phyloP scores from a whole-genome alignment of 1,284 basidiomycete species.

The Leccinum angustisporum region DNA sequence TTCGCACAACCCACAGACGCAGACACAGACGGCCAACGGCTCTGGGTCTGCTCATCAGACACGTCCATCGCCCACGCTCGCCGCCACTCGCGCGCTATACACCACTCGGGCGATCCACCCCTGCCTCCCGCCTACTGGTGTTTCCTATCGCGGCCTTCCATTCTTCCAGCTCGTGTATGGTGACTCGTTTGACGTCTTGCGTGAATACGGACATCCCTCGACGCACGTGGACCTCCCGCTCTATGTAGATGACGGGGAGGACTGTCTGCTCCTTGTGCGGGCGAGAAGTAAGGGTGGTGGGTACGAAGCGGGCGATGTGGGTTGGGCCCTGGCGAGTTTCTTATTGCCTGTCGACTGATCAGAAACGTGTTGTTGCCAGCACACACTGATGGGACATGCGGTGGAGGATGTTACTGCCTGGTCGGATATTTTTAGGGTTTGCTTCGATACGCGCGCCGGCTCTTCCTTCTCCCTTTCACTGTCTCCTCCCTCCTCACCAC shows the following conservation, averaged over 20 bases:
- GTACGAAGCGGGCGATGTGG: slow-evolving; percentile 48
- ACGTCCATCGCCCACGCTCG: slow-evolving; percentile 40
- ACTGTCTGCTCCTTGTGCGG: slow-evolving; percentile 67
- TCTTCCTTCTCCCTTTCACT: slow-evolving; percentile 5
- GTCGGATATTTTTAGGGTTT: slow-evolving; percentile 5
- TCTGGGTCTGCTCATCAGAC: slow-evolving; percentile 19
- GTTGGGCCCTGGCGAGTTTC: slow-evolving; percentile 80
- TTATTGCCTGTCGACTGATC: slow-evolving; percentile 54
- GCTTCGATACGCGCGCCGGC: slow-evolving; percentile 16
- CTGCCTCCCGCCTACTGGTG: slow-evolving; percentile 59
- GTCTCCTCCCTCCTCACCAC: slow-evolving; percentile 3
- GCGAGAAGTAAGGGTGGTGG: slow-evolving; percentile 36
- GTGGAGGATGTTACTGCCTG: slow-evolving; percentile 2
- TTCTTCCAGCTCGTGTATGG: slow-evolving; percentile 67
- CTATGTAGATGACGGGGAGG: slow-evolving; percentile 77
- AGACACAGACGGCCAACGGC: slow-evolving; percentile 15
- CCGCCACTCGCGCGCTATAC: slow-evolving; percentile 53
- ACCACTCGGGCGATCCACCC: slow-evolving; percentile 63
- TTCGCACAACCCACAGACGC: slow-evolving; percentile 11
- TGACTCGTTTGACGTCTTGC: slow-evolving; percentile 63
- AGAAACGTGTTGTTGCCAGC: background rate
- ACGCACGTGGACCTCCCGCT: slow-evolving; percentile 67
- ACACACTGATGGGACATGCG: slow-evolving; percentile 11
- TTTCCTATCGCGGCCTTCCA: slow-evolving; percentile 68
- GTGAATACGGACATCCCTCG: slow-evolving; percentile 75